These are phyloP conservation scores for Ophiostoma perfectum DNA, from an alignment of 2,329 filamentous ascomycete species.

Conservation along the genomic window DNA sequence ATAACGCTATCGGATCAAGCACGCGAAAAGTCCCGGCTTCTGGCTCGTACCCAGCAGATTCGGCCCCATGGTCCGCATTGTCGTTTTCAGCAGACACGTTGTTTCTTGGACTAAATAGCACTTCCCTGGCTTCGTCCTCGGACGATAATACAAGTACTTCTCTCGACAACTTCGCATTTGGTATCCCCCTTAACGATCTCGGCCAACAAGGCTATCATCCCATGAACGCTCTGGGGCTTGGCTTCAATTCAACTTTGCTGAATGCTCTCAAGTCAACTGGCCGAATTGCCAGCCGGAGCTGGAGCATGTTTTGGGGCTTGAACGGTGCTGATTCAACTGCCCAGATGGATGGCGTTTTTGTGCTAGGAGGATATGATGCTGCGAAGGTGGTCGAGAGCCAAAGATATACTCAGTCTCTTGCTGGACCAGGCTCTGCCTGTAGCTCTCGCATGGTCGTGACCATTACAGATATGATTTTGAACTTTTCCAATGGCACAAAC, in stretches of 20 bases:
- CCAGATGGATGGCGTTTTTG: constrained; percentile 29
- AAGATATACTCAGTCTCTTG: neutral
- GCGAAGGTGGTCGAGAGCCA: constrained; percentile 27
- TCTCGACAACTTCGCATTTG: neutral
- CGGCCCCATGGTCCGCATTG: neutral
- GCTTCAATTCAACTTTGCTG: neutral
- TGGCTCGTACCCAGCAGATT: neutral
- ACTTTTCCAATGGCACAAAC: neutral
- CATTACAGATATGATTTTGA: neutral
- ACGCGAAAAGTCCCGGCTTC: neutral
- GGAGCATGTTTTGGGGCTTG: constrained; percentile 33
- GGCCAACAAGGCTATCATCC: neutral
- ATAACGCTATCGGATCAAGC: neutral
- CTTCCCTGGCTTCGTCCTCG: neutral
- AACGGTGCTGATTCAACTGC: constrained; percentile 18
- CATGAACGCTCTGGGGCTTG: neutral
- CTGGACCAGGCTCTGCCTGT: neutral
- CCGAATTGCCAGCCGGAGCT: constrained; percentile 31
- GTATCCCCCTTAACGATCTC: neutral
- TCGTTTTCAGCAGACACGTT: neutral
- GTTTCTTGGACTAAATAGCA: neutral
- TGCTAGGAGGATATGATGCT: constrained; percentile 32
- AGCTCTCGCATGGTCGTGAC: neutral
- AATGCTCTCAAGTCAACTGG: neutral
- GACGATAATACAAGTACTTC: neutral